These are phyloP conservation scores for Tolypocladium cylindrosporum DNA, from an alignment of 2,329 filamentous ascomycete species.

Conservation along the genomic window DNA sequence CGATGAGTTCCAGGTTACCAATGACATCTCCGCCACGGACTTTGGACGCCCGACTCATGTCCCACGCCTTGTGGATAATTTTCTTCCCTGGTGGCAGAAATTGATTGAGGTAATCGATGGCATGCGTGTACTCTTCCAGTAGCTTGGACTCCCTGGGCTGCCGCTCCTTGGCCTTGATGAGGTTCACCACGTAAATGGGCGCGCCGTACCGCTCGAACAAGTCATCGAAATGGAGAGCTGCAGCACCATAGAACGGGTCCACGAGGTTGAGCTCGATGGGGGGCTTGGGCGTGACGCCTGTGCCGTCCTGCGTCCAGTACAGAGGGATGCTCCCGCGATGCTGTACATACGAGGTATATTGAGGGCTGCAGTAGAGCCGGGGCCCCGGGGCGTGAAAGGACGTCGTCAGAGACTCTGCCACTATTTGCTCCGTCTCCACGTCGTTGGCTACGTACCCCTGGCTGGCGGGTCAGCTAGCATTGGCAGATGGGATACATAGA, in stretches of 20 bases:
- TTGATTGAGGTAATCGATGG: slow-evolving; percentile 87
- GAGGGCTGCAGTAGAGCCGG: slow-evolving; percentile 74
- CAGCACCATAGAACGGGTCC: slow-evolving; percentile 90
- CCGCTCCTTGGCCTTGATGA: slow-evolving; percentile 82
- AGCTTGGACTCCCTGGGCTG: slow-evolving; percentile 88
- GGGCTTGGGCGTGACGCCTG: slow-evolving; percentile 89
- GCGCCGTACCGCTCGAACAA: slow-evolving; percentile 88
- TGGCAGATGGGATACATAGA: not conserved
- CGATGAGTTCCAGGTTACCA: slow-evolving; percentile 78
- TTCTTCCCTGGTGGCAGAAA: slow-evolving; percentile 76
- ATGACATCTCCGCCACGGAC: slow-evolving; percentile 90
- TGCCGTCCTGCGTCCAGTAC: slow-evolving; percentile 95
- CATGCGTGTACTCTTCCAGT: slow-evolving; percentile 75
- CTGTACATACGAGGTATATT: slow-evolving; percentile 93
- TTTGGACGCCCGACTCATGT: slow-evolving; percentile 96
- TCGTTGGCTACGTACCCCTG: slow-evolving; percentile 92
- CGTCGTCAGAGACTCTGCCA: slow-evolving; percentile 87
- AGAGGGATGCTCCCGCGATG: slow-evolving; percentile 94
- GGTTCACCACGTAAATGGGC: slow-evolving; percentile 82
- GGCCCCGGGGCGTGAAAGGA: slow-evolving; percentile 91
- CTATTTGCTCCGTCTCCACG: slow-evolving; percentile 97
- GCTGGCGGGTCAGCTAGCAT: not conserved
- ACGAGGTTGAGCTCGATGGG: slow-evolving; percentile 93
- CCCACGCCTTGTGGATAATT: slow-evolving; percentile 91
- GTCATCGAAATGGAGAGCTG: slow-evolving; percentile 90